These are phyloP conservation scores for Hypoxylon sp. DNA, from an alignment of 2,329 filamentous ascomycete genomes.

Conservation along the genomic window DNA sequence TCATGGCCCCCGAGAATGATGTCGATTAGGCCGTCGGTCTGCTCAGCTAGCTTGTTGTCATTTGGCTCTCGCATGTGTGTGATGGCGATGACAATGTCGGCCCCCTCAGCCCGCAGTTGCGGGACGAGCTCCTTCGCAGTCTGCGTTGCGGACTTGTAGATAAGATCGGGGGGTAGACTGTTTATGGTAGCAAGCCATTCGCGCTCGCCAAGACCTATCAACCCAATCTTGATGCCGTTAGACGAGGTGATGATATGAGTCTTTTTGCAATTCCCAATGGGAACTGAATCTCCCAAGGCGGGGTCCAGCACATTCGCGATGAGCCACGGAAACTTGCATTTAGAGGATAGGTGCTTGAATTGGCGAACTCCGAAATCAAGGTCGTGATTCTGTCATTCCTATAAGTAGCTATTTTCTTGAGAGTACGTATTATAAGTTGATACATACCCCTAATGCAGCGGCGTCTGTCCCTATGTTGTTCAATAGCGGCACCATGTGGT, in stretches of 20 bases:
- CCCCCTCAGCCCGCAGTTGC: constrained; percentile 79
- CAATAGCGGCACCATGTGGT: constrained; percentile 89
- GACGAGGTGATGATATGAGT: constrained; percentile 84
- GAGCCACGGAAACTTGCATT: constrained; percentile 91
- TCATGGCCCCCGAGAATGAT: constrained; percentile 92
- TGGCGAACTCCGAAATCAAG: constrained; percentile 91
- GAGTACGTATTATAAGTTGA: constrained; percentile 8
- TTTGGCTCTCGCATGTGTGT: constrained; percentile 92
- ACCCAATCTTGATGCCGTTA: constrained; percentile 87
- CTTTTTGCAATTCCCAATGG: constrained; percentile 81
- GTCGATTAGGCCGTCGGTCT: constrained; percentile 81
- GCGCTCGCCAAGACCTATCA: constrained; percentile 87
- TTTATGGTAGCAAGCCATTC: constrained; percentile 95
- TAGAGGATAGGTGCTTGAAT: constrained; percentile 78
- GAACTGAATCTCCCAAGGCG: constrained; percentile 79
- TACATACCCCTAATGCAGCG: constrained; percentile 83
- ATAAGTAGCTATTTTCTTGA: constrained; percentile 28
- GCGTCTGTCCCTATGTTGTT: constrained; percentile 83
- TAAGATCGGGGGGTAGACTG: constrained; percentile 82
- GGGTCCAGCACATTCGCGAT: constrained; percentile 91
- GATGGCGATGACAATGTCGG: constrained; percentile 85
- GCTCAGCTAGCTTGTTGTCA: constrained; percentile 85
- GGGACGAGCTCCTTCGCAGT: constrained; percentile 84
- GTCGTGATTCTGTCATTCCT: constrained; percentile 79
- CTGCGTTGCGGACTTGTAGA: constrained; percentile 83